Evolutionary conservation across 139 green algal species (phyloP).

Genomic region (Klebsormidium nitens): DNA sequence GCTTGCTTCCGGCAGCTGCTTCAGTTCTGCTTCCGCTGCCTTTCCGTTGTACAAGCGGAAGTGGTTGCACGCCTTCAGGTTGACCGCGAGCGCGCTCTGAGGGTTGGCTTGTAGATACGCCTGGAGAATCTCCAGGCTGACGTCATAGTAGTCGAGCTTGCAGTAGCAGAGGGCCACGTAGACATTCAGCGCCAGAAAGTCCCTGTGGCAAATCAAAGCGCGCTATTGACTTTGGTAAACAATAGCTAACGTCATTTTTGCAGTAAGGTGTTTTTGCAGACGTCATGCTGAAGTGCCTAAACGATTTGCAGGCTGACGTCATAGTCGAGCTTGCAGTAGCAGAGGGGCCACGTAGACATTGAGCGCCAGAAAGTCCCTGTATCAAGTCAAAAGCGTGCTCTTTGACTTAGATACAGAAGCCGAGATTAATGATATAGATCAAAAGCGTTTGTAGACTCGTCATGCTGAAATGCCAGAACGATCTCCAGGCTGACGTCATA

Average conservation of each 20-base stretch:
- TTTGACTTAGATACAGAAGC: no score
- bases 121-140: conserved; percentile 68
- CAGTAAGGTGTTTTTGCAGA: no score
- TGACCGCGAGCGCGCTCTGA: conserved; percentile 57
- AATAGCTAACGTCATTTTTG: no score
- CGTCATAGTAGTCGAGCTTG: conserved; percentile 84
- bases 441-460: no score
- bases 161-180: conserved; percentile 78
- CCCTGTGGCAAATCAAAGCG: conserved; percentile 42
- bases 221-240: no score
- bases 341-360: conserved; percentile 79
- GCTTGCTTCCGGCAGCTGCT: conserved; percentile 32
- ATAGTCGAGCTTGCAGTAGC: conserved; percentile 83
- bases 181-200: conserved; percentile 71
- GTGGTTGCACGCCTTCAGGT: conserved; percentile 67
- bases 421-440: no score
- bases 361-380: conserved; percentile 60
- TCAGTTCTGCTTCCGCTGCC: conserved; percentile 64
- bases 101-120: conserved; percentile 55
- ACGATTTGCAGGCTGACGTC: conserved; percentile 76
- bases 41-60: conserved; percentile 62
- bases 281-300: no score
- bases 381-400: no score
- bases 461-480: no score
- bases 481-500: conserved; percentile 80